Conservation (phyloP, 1,284 basidiomycete species). For the Tilletia indica region DNA sequence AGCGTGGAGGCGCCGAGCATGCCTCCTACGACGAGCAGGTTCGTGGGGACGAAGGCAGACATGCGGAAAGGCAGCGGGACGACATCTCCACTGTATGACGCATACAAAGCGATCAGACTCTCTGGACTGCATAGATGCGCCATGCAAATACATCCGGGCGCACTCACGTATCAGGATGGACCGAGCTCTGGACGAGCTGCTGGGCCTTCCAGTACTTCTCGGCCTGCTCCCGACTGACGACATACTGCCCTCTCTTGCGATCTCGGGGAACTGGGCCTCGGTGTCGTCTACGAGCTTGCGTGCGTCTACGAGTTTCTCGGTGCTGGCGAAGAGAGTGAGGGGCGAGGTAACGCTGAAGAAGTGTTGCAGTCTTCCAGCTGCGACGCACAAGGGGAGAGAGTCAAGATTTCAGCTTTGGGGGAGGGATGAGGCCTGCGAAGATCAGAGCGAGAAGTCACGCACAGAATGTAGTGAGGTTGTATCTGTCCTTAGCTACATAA, state of each 20-base stretch:
- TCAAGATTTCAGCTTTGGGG: no score
- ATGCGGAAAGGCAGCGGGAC: slow-evolving; percentile 61
- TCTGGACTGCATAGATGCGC: background rate
- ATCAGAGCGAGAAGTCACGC: background rate
- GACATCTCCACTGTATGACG: slow-evolving; percentile 32
- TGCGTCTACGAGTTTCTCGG: slow-evolving; percentile 29
- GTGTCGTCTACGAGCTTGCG: slow-evolving; percentile 29
- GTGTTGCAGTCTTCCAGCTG: slow-evolving; percentile 59
- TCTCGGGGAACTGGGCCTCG: slow-evolving; percentile 29
- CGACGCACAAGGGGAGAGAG: background rate
- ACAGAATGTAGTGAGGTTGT: slow-evolving; percentile 35
- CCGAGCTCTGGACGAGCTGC: slow-evolving; percentile 56
- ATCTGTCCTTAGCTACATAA: slow-evolving; percentile 24
- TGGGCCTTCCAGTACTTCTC: slow-evolving; percentile 38
- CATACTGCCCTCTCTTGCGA: slow-evolving; percentile 25
- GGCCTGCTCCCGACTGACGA: slow-evolving; percentile 32
- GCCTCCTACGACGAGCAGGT: slow-evolving; percentile 59
- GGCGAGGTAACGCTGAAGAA: slow-evolving; percentile 62
- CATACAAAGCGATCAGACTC: background rate
- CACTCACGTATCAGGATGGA: slow-evolving; percentile 58
- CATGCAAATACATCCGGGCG: background rate
- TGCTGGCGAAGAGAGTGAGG: slow-evolving; percentile 60
- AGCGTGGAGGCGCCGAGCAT: slow-evolving; percentile 59
- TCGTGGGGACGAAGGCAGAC: slow-evolving; percentile 62
- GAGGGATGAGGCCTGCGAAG: no score